Conservation (phyloP, 345 rosid genomes). For the Eutrema heterophyllum region DNA sequence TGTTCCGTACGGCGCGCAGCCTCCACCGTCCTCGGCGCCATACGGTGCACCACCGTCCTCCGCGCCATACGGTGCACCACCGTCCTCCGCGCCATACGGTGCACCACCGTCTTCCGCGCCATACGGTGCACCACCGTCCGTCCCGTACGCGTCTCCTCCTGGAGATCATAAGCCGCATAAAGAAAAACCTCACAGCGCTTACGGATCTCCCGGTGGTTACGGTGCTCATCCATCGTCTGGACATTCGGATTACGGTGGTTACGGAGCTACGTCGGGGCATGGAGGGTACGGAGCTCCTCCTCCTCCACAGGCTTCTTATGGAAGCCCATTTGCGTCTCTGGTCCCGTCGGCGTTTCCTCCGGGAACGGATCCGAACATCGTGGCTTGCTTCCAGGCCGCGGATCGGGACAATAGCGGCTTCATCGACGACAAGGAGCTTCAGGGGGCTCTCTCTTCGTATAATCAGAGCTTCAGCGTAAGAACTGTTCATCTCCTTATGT, state of each 20-base stretch:
- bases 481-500: conserved; percentile 87
- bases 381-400: conserved; percentile 74
- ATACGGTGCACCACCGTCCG: conserved; percentile 30
- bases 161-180: conserved; percentile 22
- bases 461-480: conserved; percentile 82
- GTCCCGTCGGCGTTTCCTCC: conserved; percentile 80
- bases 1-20: conserved; percentile 38
- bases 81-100: conserved; percentile 26
- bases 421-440: conserved; percentile 87
- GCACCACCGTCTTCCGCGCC: conserved; percentile 23
- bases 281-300: conserved; percentile 48
- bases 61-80: conserved; percentile 31
- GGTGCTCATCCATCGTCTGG: conserved; percentile 45
- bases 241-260: conserved; percentile 49
- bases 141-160: conserved; percentile 15
- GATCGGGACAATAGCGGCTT: conserved; percentile 86
- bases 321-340: conserved; percentile 64
- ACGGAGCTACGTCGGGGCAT: conserved; percentile 27
- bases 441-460: conserved; percentile 76
- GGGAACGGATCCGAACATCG: conserved; percentile 72
- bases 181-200: conserved; percentile 32
- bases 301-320: conserved; percentile 57
- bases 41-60: conserved; percentile 29
- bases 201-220: conserved; percentile 31
- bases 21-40: conserved; percentile 25